Base-by-base conservation (phyloP, 441 rosid species). In the Dalechampia spathulata region DNA sequence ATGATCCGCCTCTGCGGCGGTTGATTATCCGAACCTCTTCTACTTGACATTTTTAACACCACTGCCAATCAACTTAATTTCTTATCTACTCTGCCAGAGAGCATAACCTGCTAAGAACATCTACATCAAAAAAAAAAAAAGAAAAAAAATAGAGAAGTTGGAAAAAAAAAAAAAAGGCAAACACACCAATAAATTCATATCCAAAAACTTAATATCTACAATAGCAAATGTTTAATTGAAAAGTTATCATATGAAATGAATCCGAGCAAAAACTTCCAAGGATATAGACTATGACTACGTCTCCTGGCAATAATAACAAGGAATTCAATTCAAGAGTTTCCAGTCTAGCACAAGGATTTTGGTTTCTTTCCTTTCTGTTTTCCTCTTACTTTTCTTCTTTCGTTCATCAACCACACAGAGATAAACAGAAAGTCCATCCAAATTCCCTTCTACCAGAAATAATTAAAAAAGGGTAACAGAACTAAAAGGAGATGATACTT, bases 1-100 rank as follows among this genome's bases (percentile, higher is more conserved):
- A 53, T 13, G 49, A 93, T 49, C 80, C 83, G 81, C 72, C 95
- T 75, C 60, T 38, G 49, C 14, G 55, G 71, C 53, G 27, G 57
- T 8, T 40, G 65, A 46, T 53, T 47, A 54, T 62, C 64, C 12
- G 67, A 32, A 22, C 57, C 64, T 36, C 72, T 58, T 53, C 68
- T 68, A 63, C 20, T 58, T 5, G 72, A 68, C 72, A 68, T 68
- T 32, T 58, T 58, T 46, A 34, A 28, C 7, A 5, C 20, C 52
- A 47, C 7, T 40, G 28, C 12, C 6, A 32, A 59, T 39, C 64
- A 58, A 39, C 55, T 55, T 10, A 39, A 38, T 12, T 27, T 15
- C 59, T 60, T 37, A 45, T 42, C 11, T 50, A 44, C 64, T n/a
- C 61, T 48, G 70, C 42, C 57, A 50, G 13, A 30, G 49, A 32